A percentile compares a stretch with the other conserved stretches of the same genome.
Conservation (phyloP, 768 basidiomycete species). For the Suillus paluster region DNA sequence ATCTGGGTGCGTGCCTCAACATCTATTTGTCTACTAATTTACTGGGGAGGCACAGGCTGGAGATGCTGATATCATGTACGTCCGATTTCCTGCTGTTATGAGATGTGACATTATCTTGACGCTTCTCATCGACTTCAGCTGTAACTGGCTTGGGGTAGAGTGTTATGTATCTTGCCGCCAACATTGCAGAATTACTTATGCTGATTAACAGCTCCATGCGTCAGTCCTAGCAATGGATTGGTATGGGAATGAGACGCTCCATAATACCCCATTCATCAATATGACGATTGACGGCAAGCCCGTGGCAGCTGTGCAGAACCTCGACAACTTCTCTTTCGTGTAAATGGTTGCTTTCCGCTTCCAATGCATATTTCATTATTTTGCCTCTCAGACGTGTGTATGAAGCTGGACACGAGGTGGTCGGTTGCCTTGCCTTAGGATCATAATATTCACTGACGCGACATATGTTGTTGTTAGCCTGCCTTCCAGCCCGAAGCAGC, state of each 20-base stretch:
- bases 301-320: slow-evolving; percentile 64
- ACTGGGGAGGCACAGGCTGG: slow-evolving; percentile 23
- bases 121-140: slow-evolving; percentile 9
- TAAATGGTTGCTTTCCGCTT: slow-evolving; percentile 36
- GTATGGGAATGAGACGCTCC: slow-evolving; percentile 47
- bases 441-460: not conserved
- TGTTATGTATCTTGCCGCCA: not conserved
- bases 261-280: slow-evolving; percentile 49
- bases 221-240: slow-evolving; percentile 49
- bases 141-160: slow-evolving; percentile 40
- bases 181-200: not conserved
- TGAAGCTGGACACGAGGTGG: slow-evolving; percentile 64
- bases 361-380: not conserved
- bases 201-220: slow-evolving; percentile 34
- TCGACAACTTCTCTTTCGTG: slow-evolving; percentile 72
- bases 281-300: slow-evolving; percentile 58
- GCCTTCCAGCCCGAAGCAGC: slow-evolving; percentile 65
- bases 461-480: slow-evolving; percentile 40
- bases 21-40: not conserved
- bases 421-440: slow-evolving; percentile 34
- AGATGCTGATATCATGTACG: slow-evolving; percentile 32
- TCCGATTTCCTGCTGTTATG: slow-evolving; percentile 11
- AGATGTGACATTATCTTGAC: not conserved
- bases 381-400: slow-evolving; percentile 51
- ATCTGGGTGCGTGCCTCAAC: slow-evolving; percentile 39